Evolutionary conservation across 129 eudicot species (phyloP), one percentile per base, ranked within the genome.

Genomic region (Ambrosia artemisiifolia): DNA sequence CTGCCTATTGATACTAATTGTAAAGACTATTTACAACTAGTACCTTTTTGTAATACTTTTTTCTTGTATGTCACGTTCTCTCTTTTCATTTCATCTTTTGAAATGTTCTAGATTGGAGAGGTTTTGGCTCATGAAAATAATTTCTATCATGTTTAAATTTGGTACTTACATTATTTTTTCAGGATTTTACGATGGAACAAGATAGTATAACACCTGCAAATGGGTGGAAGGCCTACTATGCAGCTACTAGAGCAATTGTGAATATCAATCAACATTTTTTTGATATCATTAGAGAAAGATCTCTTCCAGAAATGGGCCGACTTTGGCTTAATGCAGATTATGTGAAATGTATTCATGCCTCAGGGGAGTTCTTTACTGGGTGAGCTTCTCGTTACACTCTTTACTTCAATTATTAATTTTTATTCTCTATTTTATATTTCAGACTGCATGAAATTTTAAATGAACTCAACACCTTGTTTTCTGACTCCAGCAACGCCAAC

Each of bases 211-310:
- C 72, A 28, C 99, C 99, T 54, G 83, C 80, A 42, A 86, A 88
- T 78, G 99, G 99, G 62, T 90, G 97, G 99, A 95, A 95, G 79
- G 94, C 99, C 16, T 95, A 95, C 80, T 95, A 95, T 73, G 99
- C 97, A 73, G 86, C 96, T 70, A 95, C 96, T 10, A 88, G 96
- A 80, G 97, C 96, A 60, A 85, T 95, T 84, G 85, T 88, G 72
- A 88, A 78, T 76, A 63, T 61, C 51, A 95, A 95, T 75, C 77
- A 84, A 61, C 89, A 79, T 38, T 95, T 95, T 80, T 95, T 86
- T 75, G 82, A 81, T 75, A 81, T 90, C 59, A 84, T 95, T 50
- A 81, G 96, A 67, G 96, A 90, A 6, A 72, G 96, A 81, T 82
- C 90, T 47, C 85, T 88, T 79, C 87, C 78, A 67, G 97, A 79